Conservation (phyloP, 495 filamentous ascomycete species). For the Tetracladium marchalianum region DNA sequence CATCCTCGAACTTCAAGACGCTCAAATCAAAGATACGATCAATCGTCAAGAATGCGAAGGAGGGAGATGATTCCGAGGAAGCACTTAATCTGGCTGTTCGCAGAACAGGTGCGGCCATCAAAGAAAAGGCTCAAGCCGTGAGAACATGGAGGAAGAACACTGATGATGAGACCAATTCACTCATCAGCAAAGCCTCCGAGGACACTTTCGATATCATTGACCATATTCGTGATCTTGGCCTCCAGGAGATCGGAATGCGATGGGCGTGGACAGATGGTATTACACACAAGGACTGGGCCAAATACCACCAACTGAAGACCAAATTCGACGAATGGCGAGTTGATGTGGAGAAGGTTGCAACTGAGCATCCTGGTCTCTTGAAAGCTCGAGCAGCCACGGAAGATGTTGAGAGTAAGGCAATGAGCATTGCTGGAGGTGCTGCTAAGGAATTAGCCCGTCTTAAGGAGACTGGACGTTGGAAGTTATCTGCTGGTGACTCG, state of each 20-base stretch:
- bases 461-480: slow-evolving; percentile 81
- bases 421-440: slow-evolving; percentile 67
- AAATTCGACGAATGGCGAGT: slow-evolving; percentile 77
- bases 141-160: slow-evolving; percentile 70
- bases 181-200: slow-evolving; percentile 66
- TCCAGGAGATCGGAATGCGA: slow-evolving; percentile 93
- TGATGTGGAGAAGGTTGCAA: slow-evolving; percentile 63
- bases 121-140: slow-evolving; percentile 70
- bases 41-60: slow-evolving; percentile 43
- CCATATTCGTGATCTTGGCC: slow-evolving; percentile 72
- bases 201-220: slow-evolving; percentile 78
- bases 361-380: slow-evolving; percentile 59
- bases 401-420: slow-evolving; percentile 63
- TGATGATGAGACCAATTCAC: slow-evolving; percentile 54
- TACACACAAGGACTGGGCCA: slow-evolving; percentile 92
- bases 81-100: slow-evolving; percentile 54
- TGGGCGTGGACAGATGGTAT: slow-evolving; percentile 97
- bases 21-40: slow-evolving; percentile 60
- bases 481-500: slow-evolving; percentile 65
- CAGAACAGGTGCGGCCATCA: slow-evolving; percentile 64
- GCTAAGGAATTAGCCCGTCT: slow-evolving; percentile 75
- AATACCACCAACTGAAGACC: slow-evolving; percentile 76
- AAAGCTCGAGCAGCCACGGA: slow-evolving; percentile 59
- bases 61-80: slow-evolving; percentile 50
- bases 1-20: slow-evolving; percentile 46